Percentiles rank a stretch among this genome's conserved stretches.
Conservation (phyloP, 1,284 basidiomycete genomes). For the Gymnopus androsaceus region DNA sequence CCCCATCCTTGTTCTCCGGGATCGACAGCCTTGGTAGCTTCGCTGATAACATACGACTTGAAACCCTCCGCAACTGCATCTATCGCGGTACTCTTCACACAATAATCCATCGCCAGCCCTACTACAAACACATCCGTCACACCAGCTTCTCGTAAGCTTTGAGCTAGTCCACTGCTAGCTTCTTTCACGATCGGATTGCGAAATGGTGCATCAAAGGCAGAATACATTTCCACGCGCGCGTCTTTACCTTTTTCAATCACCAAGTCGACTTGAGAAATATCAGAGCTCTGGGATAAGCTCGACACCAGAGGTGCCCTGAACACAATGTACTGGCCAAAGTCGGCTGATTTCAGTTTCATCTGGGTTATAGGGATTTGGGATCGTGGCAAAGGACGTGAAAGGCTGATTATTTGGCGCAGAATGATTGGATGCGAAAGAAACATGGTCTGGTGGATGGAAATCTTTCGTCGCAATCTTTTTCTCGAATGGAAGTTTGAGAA, state of each 20-base stretch:
- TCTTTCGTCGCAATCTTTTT: slow-evolving; percentile 51
- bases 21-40: slow-evolving; percentile 37
- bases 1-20: slow-evolving; percentile 27
- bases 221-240: slow-evolving; percentile 55
- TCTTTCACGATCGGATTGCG: slow-evolving; percentile 36
- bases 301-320: slow-evolving; percentile 44
- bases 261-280: slow-evolving; percentile 30
- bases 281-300: slow-evolving; percentile 42
- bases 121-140: slow-evolving; percentile 51
- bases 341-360: slow-evolving; percentile 41
- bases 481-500: slow-evolving; percentile 43
- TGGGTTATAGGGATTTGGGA: slow-evolving; percentile 33
- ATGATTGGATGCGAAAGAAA: slow-evolving; percentile 67
- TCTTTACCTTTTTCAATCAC: slow-evolving; percentile 37
- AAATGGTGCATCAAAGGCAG: slow-evolving; percentile 38
- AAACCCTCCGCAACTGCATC: slow-evolving; percentile 47
- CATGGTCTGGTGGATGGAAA: slow-evolving; percentile 57
- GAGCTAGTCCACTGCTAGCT: slow-evolving; percentile 29
- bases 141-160: slow-evolving; percentile 33
- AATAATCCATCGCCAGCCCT: slow-evolving; percentile 67
- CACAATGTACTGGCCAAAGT: slow-evolving; percentile 67
- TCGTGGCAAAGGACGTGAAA: slow-evolving; percentile 41
- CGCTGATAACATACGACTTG: slow-evolving; percentile 38
- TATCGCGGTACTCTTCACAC: slow-evolving; percentile 47
- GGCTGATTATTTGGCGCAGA: slow-evolving; percentile 30